These are phyloP conservation scores for Xylaria acuta DNA, from an alignment of 495 filamentous ascomycete genomes.

Conservation along the genomic window DNA sequence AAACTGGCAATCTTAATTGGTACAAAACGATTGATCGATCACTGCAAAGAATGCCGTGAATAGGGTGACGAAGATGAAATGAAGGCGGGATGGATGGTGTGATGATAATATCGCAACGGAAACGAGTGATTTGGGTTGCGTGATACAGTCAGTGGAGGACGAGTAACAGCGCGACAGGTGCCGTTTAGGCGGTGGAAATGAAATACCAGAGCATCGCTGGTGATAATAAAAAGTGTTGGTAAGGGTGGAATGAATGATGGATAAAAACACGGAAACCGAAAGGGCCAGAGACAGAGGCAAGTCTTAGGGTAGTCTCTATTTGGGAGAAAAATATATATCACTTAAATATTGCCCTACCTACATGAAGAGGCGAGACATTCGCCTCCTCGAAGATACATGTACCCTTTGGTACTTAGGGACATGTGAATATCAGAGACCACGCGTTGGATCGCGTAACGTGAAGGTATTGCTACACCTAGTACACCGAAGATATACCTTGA, in stretches of 20 bases:
- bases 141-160: neutral
- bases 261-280: conserved; percentile 3
- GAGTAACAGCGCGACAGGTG: neutral
- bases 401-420: conserved; percentile 3
- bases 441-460: conserved; percentile 26
- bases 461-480: conserved; percentile 4
- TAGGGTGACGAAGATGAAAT: neutral
- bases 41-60: neutral
- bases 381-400: neutral
- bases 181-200: neutral
- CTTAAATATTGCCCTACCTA: conserved; percentile 13
- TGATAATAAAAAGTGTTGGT: neutral
- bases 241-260: neutral
- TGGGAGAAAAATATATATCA: neutral
- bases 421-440: conserved; percentile 20
- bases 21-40: neutral
- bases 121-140: neutral
- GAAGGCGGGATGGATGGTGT: neutral
- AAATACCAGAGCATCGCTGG: neutral
- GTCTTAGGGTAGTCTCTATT: neutral
- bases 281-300: neutral
- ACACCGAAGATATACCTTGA: neutral
- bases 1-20: neutral
- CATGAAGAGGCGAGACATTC: conserved; percentile 1
- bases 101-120: neutral